Conservation (phyloP, 768 basidiomycete species). For the Coprinopsis sp. region DNA sequence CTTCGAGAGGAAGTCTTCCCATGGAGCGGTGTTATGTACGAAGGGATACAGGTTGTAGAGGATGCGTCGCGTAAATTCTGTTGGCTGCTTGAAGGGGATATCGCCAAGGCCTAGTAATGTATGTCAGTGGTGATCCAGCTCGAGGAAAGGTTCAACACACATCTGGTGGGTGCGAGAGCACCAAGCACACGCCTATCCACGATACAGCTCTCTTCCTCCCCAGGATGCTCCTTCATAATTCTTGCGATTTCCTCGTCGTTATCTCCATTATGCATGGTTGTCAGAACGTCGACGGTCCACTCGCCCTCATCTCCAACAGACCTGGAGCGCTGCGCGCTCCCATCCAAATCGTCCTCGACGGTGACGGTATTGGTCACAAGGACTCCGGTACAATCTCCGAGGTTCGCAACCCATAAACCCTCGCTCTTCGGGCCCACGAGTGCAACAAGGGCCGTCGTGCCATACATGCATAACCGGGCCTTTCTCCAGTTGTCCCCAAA, state of each 20-base stretch:
- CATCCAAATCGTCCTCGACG: slow-evolving; percentile 1
- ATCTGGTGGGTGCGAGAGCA: slow-evolving; percentile 72
- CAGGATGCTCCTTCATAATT: slow-evolving; percentile 57
- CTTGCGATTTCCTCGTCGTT: slow-evolving; percentile 64
- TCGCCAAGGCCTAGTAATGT: slow-evolving; percentile 55
- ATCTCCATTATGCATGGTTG: slow-evolving; percentile 65
- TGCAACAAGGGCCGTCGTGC: slow-evolving; percentile 71
- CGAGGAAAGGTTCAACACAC: slow-evolving; percentile 28
- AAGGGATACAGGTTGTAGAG: slow-evolving; percentile 64
- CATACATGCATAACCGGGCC: slow-evolving; percentile 71
- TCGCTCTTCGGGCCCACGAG: slow-evolving; percentile 64
- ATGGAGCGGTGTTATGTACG: slow-evolving; percentile 53
- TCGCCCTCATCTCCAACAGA: slow-evolving; percentile 29
- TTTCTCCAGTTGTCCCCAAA: slow-evolving; percentile 55
- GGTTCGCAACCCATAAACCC: slow-evolving; percentile 75
- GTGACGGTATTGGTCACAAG: slow-evolving; percentile 23
- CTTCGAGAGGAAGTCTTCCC: slow-evolving; percentile 64
- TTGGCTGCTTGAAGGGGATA: slow-evolving; percentile 71
- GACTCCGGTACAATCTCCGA: slow-evolving; percentile 78
- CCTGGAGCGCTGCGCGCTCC: not conserved
- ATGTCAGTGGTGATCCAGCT: slow-evolving; percentile 11
- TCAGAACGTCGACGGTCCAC: slow-evolving; percentile 60
- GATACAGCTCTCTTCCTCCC: slow-evolving; percentile 61
- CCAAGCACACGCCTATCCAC: slow-evolving; percentile 67
- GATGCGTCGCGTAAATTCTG: slow-evolving; percentile 59